These are phyloP conservation scores for Dactylellina sp. DNA, from an alignment of 2,329 filamentous ascomycete species.

Conservation along the genomic window DNA sequence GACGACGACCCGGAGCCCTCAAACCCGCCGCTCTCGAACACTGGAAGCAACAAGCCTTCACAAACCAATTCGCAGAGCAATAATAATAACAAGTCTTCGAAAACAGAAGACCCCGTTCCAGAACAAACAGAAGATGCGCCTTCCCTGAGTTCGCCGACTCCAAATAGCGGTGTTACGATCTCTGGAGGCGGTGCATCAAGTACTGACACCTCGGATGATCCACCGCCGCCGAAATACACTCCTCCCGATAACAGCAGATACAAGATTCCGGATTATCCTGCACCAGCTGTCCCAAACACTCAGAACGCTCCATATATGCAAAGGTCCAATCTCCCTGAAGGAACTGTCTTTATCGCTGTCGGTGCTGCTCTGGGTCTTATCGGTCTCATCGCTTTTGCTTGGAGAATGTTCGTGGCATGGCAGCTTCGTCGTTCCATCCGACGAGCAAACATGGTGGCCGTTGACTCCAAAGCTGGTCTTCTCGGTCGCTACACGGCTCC, in stretches of 20 bases:
- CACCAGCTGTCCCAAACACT: conserved; percentile 75
- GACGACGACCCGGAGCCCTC: conserved; percentile 1
- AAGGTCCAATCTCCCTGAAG: conserved; percentile 83
- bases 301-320: conserved; percentile 91
- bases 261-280: conserved; percentile 38
- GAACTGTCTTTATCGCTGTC: conserved; percentile 95
- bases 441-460: conserved; percentile 68
- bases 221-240: conserved; percentile 50
- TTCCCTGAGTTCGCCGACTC: background rate
- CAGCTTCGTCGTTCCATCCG: conserved; percentile 91
- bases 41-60: conserved; percentile 3
- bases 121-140: conserved; percentile 33
- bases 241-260: conserved; percentile 49
- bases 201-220: conserved; percentile 15
- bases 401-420: conserved; percentile 89
- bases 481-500: conserved; percentile 65
- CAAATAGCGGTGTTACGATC: conserved; percentile 8
- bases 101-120: conserved; percentile 3
- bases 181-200: background rate
- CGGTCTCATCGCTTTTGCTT: conserved; percentile 82
- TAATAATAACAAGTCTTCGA: conserved; percentile 9
- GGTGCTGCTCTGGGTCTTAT: conserved; percentile 88
- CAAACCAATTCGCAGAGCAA: background rate
- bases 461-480: conserved; percentile 76
- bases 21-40: conserved; percentile 1